Percentiles rank a stretch among this genome's conserved stretches.
Evolutionary conservation across 768 basidiomycete genomes (phyloP).

Genomic region (Boletus tomentosulus): DNA sequence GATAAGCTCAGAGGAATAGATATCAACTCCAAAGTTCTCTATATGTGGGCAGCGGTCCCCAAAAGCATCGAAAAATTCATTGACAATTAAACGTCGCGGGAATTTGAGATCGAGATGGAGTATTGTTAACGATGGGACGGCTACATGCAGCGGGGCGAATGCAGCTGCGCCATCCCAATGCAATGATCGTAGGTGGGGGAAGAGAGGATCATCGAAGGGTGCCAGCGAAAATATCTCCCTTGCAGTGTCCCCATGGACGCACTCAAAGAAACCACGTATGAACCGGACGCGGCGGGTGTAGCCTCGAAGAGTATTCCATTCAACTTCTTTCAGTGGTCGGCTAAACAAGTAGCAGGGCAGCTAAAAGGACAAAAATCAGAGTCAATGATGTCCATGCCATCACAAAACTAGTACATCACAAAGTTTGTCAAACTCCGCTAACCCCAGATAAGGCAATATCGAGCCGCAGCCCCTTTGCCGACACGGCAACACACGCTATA

Average conservation of each 20-base stretch:
- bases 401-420: background rate
- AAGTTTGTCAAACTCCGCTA: too few relatives aligned
- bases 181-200: background rate
- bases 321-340: background rate
- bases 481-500: too few relatives aligned
- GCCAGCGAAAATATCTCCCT: background rate
- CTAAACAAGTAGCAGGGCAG: background rate
- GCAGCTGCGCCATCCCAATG: background rate
- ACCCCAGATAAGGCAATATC: too few relatives aligned
- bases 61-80: background rate
- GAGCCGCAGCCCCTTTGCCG: too few relatives aligned
- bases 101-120: background rate
- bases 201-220: background rate
- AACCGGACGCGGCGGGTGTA: background rate
- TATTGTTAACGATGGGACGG: background rate
- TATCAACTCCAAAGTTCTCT: background rate
- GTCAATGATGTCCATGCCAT: background rate
- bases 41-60: background rate
- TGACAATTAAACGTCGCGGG: background rate
- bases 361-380: background rate
- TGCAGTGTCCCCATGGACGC: too few relatives aligned
- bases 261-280: too few relatives aligned
- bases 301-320: background rate
- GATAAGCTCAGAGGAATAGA: too few relatives aligned
- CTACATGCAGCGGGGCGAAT: background rate